These are phyloP conservation scores for Guyanaporus albipodus DNA, from an alignment of 768 basidiomycete genomes.

Conservation along the genomic window DNA sequence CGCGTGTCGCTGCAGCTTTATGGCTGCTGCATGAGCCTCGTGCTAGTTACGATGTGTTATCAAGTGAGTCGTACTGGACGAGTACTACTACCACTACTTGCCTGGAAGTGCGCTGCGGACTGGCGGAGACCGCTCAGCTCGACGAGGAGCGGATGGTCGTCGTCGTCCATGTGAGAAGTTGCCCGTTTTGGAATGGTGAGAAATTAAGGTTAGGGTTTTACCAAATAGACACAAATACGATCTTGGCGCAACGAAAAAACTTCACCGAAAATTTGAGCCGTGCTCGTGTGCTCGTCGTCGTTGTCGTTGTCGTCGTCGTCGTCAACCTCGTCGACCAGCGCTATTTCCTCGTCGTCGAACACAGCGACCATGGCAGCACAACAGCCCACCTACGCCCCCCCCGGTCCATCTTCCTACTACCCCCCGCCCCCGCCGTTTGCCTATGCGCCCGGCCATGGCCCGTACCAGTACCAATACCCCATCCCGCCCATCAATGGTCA, in stretches of 20 bases:
- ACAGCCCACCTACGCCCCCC: constrained; percentile 26
- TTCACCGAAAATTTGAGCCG: too few relatives aligned
- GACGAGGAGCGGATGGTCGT: constrained; percentile 42
- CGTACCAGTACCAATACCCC: constrained; percentile 37
- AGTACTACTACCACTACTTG: constrained; percentile 14
- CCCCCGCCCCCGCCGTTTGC: constrained; percentile 30
- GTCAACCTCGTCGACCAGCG: constrained; percentile 8
- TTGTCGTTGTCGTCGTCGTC: constrained; percentile 6
- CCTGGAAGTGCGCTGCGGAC: constrained; percentile 51
- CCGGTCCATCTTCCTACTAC: constrained; percentile 28
- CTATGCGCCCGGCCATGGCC: constrained; percentile 10
- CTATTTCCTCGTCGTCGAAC: background rate
- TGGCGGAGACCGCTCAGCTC: constrained; percentile 45
- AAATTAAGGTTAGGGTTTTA: constrained; percentile 21
- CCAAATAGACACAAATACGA: constrained; percentile 18
- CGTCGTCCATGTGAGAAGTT: constrained; percentile 4
- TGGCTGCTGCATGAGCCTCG: constrained; percentile 61
- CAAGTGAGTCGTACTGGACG: background rate
- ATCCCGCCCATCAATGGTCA: constrained; percentile 29
- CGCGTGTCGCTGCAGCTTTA: constrained; percentile 63
- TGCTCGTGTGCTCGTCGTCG: constrained; percentile 11
- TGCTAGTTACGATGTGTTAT: constrained; percentile 39
- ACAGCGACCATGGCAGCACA: constrained; percentile 21
- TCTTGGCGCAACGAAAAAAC: background rate
- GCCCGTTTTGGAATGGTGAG: too few relatives aligned